Evolutionary conservation across 306 rosid genomes (phyloP), one percentile per base, ranked within the genome.

Genomic region (Luffa aegyptiaca): DNA sequence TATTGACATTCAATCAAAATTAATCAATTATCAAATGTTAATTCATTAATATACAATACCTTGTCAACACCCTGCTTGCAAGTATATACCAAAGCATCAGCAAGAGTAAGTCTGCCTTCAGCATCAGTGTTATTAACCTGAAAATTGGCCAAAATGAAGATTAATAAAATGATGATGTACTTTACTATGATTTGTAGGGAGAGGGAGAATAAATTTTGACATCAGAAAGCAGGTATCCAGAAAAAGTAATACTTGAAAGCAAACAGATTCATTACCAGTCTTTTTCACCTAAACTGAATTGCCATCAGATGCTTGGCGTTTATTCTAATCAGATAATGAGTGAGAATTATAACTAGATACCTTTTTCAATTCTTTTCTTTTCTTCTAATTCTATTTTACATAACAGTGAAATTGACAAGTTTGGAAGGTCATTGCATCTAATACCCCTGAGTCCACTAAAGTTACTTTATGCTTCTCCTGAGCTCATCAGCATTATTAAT

Each of bases 81-180:
- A 75, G 99, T 90, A 87, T 96, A 96, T 42, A 93, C 89, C 86
- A 96, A 86, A 52, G 99, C 97, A 80, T 96, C 99, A 75, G 99
- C 99, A 71, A 96, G 88, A 63, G 99, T 96, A 83, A 96, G 97
- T 83, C 98, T 93, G 76, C 99, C 99, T 88, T 96, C 99, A 77
- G 99, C 99, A 88, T 96, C 99, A 17, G 98, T 96, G 92, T 96
- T 96, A 83, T 96, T 96, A 80, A 96, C 99, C 99, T 96, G 83
- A 70, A 79, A 8, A 79, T 52, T 37, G 55, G 61, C 26, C 42
- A 64, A 31, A 64, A 64, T 4, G 31, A 46, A 63, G 20, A 52
- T 64, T 2, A 48, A 33, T 35, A 48, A 14, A 62, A 48, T 31
- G 46, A 53, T 26, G 59, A 51, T 35, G 62, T 51, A 74, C 33